Base-by-base conservation (phyloP, 1,284 basidiomycete genomes). In the Vanrija humicola region DNA sequence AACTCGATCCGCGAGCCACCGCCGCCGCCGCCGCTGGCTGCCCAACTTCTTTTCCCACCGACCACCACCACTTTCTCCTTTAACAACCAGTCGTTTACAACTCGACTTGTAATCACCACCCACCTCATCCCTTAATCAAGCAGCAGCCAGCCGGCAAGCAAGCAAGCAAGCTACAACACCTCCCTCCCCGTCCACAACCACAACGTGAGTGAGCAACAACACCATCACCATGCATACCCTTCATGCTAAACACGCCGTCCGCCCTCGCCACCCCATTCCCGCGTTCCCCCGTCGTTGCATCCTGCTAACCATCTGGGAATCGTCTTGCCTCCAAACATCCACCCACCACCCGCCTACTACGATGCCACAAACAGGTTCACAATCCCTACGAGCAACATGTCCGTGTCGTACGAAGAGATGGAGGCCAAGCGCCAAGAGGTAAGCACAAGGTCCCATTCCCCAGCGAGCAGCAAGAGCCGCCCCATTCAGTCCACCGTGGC, bases 361-460 rank as follows among this genome's bases (percentile, higher is more conserved):
- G 15, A 19, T 25, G 18, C 38, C 34, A n/a, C 51, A 19, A 44
- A 21, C 39, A 29, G 34, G 9, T 34, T 34, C 34, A 34, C 34
- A 14, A 34, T 34, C 29, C 44, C 34, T 15, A 21, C 34, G 12
- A 15, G 21, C 61, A 61, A 43, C 51, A 67, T 68, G 66, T 59
- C 64, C n/a, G 57, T 56, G 38, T 64, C 70, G 5, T 70, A 59
- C 54, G 69, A 72, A 50, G 74, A 76, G 57, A 74, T 76, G 69
- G 74, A 76, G 62, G 62, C 59, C 49, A 75, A 73, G 65, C 66
- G 74, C 50, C 65, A 68, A 46, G 67, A 70, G 59, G 74, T 76
- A 50, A 59, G 72, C 67, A 34, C 34, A 8, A 34, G 6, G 9
- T 5, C 34, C 34, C 14, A 15, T 34, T 34, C 34, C 34, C 34